Conservation (phyloP, 2,329 filamentous ascomycete species). For the Curvularia eragrostidis region DNA sequence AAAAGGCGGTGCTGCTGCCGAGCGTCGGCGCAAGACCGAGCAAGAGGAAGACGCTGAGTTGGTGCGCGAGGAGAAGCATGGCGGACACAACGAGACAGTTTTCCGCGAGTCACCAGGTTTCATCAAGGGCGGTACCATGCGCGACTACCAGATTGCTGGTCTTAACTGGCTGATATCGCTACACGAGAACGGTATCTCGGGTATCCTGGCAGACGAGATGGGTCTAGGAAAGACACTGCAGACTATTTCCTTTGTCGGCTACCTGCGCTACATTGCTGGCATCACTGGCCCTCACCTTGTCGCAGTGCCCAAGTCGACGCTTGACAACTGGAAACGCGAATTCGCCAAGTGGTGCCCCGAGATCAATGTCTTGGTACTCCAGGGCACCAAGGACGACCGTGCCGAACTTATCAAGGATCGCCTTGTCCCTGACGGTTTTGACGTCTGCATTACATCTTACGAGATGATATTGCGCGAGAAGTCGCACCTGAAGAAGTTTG, state of each 20-base stretch:
- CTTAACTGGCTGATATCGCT: conserved; percentile 98
- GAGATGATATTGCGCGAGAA: conserved; percentile 99
- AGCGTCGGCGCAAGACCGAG: conserved; percentile 85
- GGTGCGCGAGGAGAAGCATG: conserved; percentile 83
- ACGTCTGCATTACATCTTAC: conserved; percentile 98
- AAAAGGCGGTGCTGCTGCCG: conserved; percentile 82
- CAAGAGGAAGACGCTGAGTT: conserved; percentile 96
- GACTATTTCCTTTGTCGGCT: conserved; percentile 95
- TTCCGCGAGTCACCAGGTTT: conserved; percentile 95
- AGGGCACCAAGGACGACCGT: conserved; percentile 94
- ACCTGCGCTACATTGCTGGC: conserved; percentile 86
- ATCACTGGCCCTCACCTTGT: conserved; percentile 92
- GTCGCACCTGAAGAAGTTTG: conserved; percentile 92
- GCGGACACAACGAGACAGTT: conserved; percentile 77
- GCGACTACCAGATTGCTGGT: conserved; percentile 94
- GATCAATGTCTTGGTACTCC: conserved; percentile 89
- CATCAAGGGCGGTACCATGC: conserved; percentile 83
- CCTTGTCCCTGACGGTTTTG: conserved; percentile 92
- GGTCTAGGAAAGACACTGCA: conserved; percentile 96
- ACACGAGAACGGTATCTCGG: conserved; percentile 98
- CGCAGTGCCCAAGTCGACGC: conserved; percentile 91
- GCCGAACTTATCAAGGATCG: conserved; percentile 86
- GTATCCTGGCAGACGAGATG: conserved; percentile 98
- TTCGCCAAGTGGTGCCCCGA: conserved; percentile 95
- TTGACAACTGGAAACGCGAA: conserved; percentile 98